Percentiles rank a stretch among this genome's conserved stretches.
Evolutionary conservation across 2,329 filamentous ascomycete genomes (phyloP).

Genomic region (Exophiala sideris): DNA sequence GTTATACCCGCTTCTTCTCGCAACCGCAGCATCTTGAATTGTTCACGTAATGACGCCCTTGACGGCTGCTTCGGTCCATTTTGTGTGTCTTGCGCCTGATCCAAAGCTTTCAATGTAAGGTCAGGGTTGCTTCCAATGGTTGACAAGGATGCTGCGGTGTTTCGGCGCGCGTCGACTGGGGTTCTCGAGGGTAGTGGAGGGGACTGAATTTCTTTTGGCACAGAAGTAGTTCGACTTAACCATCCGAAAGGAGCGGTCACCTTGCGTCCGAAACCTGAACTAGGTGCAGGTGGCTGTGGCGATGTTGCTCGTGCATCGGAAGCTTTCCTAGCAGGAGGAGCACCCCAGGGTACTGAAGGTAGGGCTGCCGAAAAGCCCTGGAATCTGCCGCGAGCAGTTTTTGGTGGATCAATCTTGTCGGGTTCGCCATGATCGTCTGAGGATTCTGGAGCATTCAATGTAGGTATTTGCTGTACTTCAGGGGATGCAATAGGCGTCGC

Average conservation of each 20-base stretch:
- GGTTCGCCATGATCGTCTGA: constrained; percentile 10
- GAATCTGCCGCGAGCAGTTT: constrained; percentile 53
- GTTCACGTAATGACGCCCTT: constrained; percentile 68
- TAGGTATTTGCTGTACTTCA: constrained; percentile 12
- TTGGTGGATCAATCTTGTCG: constrained; percentile 32
- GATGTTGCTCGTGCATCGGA: constrained; percentile 30
- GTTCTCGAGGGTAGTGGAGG: constrained; percentile 51
- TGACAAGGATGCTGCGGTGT: constrained; percentile 75
- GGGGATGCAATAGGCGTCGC: neutral
- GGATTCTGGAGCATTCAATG: constrained; percentile 8
- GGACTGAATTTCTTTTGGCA: constrained; percentile 55
- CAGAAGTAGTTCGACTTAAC: constrained; percentile 40
- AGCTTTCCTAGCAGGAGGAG: constrained; percentile 32
- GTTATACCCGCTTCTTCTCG: constrained; percentile 66
- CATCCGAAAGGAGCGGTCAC: constrained; percentile 77
- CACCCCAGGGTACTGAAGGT: constrained; percentile 70
- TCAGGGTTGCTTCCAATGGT: constrained; percentile 79
- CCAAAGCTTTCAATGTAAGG: constrained; percentile 71
- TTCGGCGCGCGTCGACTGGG: constrained; percentile 53
- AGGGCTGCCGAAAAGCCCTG: constrained; percentile 71
- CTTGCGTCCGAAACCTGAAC: constrained; percentile 57
- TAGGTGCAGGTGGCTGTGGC: constrained; percentile 31
- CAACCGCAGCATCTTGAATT: constrained; percentile 74
- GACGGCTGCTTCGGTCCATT: constrained; percentile 47
- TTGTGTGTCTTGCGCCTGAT: constrained; percentile 57